Conservation (phyloP, 2,329 filamentous ascomycete species). For the Alternaria sp. region DNA sequence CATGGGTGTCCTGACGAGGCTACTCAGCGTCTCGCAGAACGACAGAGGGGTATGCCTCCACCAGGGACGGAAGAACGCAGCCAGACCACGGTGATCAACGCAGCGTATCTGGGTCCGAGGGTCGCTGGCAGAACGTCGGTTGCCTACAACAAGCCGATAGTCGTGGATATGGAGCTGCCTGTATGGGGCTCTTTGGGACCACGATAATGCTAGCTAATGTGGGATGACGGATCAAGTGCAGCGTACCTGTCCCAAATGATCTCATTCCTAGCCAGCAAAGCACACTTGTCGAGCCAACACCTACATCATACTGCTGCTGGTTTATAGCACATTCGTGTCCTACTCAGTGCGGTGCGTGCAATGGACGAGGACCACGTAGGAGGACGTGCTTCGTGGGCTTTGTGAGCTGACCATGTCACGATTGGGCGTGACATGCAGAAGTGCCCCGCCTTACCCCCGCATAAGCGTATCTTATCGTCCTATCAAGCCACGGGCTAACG, state of each 20-base stretch:
- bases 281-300: not conserved
- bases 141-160: slow-evolving; percentile 76
- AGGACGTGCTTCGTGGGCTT: slow-evolving; percentile 15
- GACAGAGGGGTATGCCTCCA: slow-evolving; percentile 2
- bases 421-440: slow-evolving; percentile 15
- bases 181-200: slow-evolving; percentile 52
- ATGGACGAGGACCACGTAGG: slow-evolving; percentile 34
- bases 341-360: slow-evolving; percentile 7
- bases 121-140: slow-evolving; percentile 61
- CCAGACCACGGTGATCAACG: slow-evolving; percentile 83
- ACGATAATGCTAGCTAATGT: slow-evolving; percentile 14
- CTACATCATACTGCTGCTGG: not conserved
- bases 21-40: slow-evolving; percentile 1
- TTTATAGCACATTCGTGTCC: slow-evolving; percentile 6
- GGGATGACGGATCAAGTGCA: slow-evolving; percentile 21
- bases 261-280: slow-evolving; percentile 22
- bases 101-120: slow-evolving; percentile 72
- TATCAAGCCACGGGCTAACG: slow-evolving; percentile 30
- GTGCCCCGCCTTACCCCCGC: slow-evolving; percentile 38
- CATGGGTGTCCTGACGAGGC: slow-evolving; percentile 26
- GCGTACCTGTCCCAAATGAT: slow-evolving; percentile 25
- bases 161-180: slow-evolving; percentile 80
- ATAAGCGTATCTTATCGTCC: slow-evolving; percentile 35
- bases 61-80: slow-evolving; percentile 45
- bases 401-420: slow-evolving; percentile 4